phyloP scores from a whole-genome alignment of 2,329 filamentous ascomycete genomes.

The Penicillium sp. region DNA sequence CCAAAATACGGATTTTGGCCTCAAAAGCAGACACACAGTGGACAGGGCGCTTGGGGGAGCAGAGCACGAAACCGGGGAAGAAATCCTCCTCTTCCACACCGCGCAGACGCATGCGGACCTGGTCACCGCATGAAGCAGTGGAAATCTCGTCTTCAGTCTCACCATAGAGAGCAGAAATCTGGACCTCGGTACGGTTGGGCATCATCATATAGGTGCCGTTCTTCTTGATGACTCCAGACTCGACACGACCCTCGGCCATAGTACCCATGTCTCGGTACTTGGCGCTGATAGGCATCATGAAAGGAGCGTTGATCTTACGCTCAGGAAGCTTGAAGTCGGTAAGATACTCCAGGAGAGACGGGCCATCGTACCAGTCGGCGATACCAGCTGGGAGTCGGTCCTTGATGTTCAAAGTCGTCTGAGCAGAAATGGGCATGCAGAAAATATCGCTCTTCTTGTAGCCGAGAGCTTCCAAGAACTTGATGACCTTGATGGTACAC shows the following conservation, averaged over 20 bases:
- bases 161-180: constrained; percentile 83
- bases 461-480: constrained; percentile 87
- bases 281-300: constrained; percentile 97
- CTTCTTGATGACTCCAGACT: constrained; percentile 93
- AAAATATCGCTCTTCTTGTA: constrained; percentile 95
- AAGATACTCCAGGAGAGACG: constrained; percentile 92
- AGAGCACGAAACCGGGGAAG: constrained; percentile 91
- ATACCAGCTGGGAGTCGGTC: constrained; percentile 75
- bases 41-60: constrained; percentile 89
- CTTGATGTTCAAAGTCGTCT: constrained; percentile 84
- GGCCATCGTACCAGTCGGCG: constrained; percentile 82
- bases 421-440: constrained; percentile 96
- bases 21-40: constrained; percentile 90
- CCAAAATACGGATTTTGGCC: constrained; percentile 92
- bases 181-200: constrained; percentile 83
- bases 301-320: constrained; percentile 93
- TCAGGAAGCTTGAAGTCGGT: constrained; percentile 90
- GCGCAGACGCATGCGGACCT: constrained; percentile 86
- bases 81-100: constrained; percentile 98
- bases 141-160: constrained; percentile 92
- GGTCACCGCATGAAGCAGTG: constrained; percentile 85
- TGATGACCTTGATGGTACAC: constrained; percentile 82
- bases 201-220: constrained; percentile 85
- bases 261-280: constrained; percentile 98
- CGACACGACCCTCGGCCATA: constrained; percentile 96